Conservation (phyloP, 176 grass and related monocot species). For the Thinopyrum elongatum region DNA sequence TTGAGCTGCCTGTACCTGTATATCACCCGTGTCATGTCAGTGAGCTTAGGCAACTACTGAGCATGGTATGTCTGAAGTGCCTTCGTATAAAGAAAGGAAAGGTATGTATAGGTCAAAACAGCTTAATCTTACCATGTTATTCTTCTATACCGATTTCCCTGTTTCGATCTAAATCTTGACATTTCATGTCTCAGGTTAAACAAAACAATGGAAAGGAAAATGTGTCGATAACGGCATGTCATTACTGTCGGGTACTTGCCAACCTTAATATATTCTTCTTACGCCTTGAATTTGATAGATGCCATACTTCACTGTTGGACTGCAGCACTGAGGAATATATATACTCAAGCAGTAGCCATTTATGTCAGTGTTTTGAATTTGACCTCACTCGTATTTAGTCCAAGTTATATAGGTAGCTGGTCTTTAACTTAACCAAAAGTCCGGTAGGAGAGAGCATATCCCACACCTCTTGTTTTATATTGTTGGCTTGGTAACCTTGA, state of each 20-base stretch:
- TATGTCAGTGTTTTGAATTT: slow-evolving; percentile 1
- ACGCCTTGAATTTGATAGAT: slow-evolving; percentile 7
- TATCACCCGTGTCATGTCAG: slow-evolving; percentile 85
- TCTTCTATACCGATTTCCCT: not conserved
- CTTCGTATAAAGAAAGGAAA: slow-evolving; percentile 82
- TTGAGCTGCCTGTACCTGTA: slow-evolving; percentile 82
- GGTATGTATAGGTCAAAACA: slow-evolving; percentile 29
- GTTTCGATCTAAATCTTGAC: slow-evolving; percentile 2
- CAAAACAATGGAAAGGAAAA: slow-evolving; percentile 51
- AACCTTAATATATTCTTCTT: not conserved
- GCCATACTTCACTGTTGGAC: not conserved
- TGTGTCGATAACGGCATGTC: slow-evolving; percentile 47
- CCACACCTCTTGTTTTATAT: not conserved
- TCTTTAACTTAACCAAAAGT: slow-evolving; percentile 12
- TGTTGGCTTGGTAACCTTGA: not conserved
- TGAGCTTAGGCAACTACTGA: slow-evolving; percentile 75
- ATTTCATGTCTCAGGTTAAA: slow-evolving; percentile 55
- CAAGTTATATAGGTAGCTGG: slow-evolving; percentile 1
- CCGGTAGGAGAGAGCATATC: not conserved
- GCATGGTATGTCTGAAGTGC: slow-evolving; percentile 76
- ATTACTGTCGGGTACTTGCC: slow-evolving; percentile 67
- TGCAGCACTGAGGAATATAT: not conserved
- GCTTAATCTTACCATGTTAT: not conserved
- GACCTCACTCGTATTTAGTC: not conserved
- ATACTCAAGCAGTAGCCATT: not conserved